Base-by-base conservation (phyloP, 305 asterid genomes). In the Andrographis paniculata region DNA sequence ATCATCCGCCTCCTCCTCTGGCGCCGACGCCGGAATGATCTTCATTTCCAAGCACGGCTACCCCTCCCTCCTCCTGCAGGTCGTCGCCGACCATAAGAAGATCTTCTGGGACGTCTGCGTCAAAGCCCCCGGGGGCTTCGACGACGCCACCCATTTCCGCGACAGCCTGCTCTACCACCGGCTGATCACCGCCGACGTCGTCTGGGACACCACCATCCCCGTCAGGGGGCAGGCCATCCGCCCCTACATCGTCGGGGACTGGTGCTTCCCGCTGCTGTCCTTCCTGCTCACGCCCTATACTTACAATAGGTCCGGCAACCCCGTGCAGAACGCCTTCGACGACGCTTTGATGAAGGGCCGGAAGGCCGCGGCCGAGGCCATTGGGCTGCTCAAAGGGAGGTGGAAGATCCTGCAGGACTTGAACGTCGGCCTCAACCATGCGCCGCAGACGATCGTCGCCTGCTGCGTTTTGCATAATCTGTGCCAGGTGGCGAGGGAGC, bases 41-140 rank as follows among this genome's bases (percentile, higher is more conserved):
- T 91, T 83, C 52, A 45, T 22, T 13, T 78, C 75, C 37, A 77
- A 76, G 6, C 68, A 78, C 23, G 95, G 96, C 4, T 87, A 68
- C 45, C 92, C 95, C 0, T 70, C 96, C 0, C 64, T 87, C 42
- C 45, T 83, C 22, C 77, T 91, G 59, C 99, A 91, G 79, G 95
- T 91, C 2, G 99, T 91, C 0, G 86, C 96, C 0, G 99, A 91
- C 62, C 86, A 79, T 55, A 87, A 81, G 80, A 91, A 84, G 72
- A 70, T 84, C 4, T 81, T 91, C 45, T 91, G 99, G 99, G 99
- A 91, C 60, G 99, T 91, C 13, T 91, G 99, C 50, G 96, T 91
- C 14, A 91, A 91, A 47, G 87, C 96, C 16, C 96, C 96, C 0
- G 99, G 99, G 5, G 96, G 91, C 12, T 79, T 70, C 31, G 96